Evolutionary conservation across 345 rosid species (phyloP), one percentile per base, ranked within the genome.

Genomic region (Eucalyptus regnans): DNA sequence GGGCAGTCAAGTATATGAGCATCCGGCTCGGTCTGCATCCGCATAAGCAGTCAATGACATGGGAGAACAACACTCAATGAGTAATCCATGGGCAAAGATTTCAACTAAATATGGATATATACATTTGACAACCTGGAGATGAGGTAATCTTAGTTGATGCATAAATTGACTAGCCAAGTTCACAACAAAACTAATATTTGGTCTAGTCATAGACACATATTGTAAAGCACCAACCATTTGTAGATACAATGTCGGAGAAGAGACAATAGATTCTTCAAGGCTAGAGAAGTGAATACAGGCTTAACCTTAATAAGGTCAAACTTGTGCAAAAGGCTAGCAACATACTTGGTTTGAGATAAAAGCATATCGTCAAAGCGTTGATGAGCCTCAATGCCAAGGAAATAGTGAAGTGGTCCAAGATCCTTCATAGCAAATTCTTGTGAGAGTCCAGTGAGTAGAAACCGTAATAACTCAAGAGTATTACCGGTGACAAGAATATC

Each of bases 221-320:
- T 51, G 54, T 16, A 51, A 51, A 51, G 87, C 31, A 22, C 58
- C 25, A 12, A 86, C 62, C 31, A 86, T 22, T 11, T 50, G 4
- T 49, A 23, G 43, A 86, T 49, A 41, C 41, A 86, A 23, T 17
- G 62, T 27, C 2, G 15, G 1, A 49, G 6, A 51, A 86, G 20
- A 8, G 62, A 86, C 10, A 86, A 9, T 7, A 17, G 62, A 50
- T 17, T 29, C 58, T 37, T 20, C 1, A 7, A 86, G 37, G 33
- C 22, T 4, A 49, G 12, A 4, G 7, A 41, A 27, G 27, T 62
- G 14, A 6, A 10, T 29, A 12, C 0, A 48, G 0, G 52, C n/a
- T 49, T 86, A 16, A 27, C 37, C 20, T n/a, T 50, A 23, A 50
- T 16, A 37, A n/a, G 22, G 18, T 20, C 37, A 25, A 8, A 49